Conservation (phyloP, 23 red algal species). For the Chondrus crispus region DNA sequence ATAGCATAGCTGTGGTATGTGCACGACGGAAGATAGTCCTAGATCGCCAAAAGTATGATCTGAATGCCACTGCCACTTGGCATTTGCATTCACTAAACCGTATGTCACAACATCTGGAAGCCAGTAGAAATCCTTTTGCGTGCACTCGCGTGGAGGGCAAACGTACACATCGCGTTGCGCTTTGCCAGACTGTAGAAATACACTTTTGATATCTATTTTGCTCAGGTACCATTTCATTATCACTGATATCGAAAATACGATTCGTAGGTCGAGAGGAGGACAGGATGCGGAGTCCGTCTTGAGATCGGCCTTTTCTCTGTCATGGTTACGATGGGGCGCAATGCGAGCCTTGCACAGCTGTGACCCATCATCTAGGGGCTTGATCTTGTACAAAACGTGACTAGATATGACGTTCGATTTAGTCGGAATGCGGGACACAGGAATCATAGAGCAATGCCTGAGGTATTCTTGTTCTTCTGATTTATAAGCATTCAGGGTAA, state of each 20-base stretch:
- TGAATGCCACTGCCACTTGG: conserved; percentile 20
- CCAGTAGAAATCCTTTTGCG: not conserved
- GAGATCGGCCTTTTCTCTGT: not conserved
- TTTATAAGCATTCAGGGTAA: not conserved
- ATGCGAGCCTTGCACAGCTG: not conserved
- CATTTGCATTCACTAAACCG: not conserved
- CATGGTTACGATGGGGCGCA: conserved; percentile 16
- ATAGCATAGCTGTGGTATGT: not conserved
- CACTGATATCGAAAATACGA: not conserved
- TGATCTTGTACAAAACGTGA: not conserved
- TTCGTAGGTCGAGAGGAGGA: not conserved
- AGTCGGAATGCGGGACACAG: not conserved
- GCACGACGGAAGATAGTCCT: not conserved
- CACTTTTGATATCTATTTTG: conserved; percentile 21
- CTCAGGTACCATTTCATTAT: not conserved
- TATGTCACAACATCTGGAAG: conserved; percentile 6
- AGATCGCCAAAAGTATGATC: not conserved
- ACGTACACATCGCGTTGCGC: not conserved
- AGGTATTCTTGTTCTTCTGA: not conserved
- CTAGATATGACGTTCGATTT: not conserved
- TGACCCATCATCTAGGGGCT: not conserved
- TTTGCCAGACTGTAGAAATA: conserved; percentile 1
- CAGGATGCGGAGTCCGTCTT: not conserved
- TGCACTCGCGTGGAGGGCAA: not conserved
- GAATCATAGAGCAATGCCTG: not conserved